Evolutionary conservation across 345 rosid species (phyloP), one percentile per base, ranked within the genome.

Genomic region (Ricinus communis): DNA sequence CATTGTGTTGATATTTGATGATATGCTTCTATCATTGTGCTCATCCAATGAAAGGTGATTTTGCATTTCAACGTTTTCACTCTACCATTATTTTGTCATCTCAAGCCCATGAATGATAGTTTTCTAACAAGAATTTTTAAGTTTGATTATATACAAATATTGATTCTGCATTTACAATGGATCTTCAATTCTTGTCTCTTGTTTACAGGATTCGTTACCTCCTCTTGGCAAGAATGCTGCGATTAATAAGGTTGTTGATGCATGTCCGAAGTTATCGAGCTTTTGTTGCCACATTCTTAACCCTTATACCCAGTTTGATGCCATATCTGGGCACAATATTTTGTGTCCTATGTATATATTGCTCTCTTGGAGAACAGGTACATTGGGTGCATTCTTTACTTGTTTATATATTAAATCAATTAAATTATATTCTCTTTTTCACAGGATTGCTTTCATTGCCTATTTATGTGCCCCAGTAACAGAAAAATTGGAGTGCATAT

Each of bases 331-430:
- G 99, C 38, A 89, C 82, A 68, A 88, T 95, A 67, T 92, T 92
- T 77, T 90, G 97, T 55, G 87, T 95, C 33, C 70, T 92, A 59
- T 92, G 98, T 76, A 78, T 95, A 82, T 95, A 92, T 85, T 89
- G 98, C 81, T 89, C 97, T 60, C 86, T 95, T 62, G 99, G 98
- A 22, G 87, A 86, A 56, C 99, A 95, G 98, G 99, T 95, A 82
- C 54, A 41, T 14, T 36, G 12, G 50, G 47, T 40, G 14, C 41
- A 68, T 16, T 62, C 43, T 36, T 9, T 28, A 55, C 36, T 56
- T 55, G 47, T 59, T 55, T 66, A 38, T 43, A 7, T 45, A 9
- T 65, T 18, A 61, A 31, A 45, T 56, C n/a, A 19, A 19, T 28
- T 43, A 19, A 43, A 43, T 27, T 6, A 4, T 19, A 31, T 76